Conservation (phyloP, 2,329 filamentous ascomycete genomes). For the Arachnomyces sp. region DNA sequence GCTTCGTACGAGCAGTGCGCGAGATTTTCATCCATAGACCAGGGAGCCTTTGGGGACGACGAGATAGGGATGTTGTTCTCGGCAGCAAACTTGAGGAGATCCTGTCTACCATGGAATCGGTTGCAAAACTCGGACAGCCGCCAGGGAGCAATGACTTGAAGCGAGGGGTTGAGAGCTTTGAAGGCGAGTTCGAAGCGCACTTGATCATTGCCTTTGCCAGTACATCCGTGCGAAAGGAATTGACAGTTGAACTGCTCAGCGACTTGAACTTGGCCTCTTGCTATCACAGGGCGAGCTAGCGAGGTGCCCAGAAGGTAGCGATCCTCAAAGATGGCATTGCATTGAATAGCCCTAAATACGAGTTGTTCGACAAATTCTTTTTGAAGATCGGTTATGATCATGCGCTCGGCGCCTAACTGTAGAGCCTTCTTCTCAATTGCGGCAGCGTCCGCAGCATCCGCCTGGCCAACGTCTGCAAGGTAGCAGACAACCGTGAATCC, state of each 20-base stretch:
- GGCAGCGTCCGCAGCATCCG: no score
- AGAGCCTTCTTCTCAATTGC: no score
- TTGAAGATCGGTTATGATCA: no score
- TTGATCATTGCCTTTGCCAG: constrained; percentile 60
- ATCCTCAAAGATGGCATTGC: constrained; percentile 9
- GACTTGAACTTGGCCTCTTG: constrained; percentile 57
- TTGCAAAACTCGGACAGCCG: constrained; percentile 62
- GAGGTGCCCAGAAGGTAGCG: constrained; percentile 45
- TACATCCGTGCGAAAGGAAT: constrained; percentile 46
- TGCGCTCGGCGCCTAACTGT: no score
- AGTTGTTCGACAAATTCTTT: no score
- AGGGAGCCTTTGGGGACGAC: constrained; percentile 62
- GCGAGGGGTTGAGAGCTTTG: constrained; percentile 55
- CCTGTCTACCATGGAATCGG: constrained; percentile 62
- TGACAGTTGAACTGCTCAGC: constrained; percentile 34
- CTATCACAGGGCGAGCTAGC: constrained; percentile 64
- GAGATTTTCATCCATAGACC: constrained; percentile 61
- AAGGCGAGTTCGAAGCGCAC: no score
- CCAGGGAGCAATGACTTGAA: constrained; percentile 72
- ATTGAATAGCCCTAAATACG: no score
- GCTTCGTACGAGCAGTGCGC: constrained; percentile 62
- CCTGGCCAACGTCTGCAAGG: no score
- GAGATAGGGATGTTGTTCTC: constrained; percentile 63
- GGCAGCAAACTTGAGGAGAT: constrained; percentile 64
- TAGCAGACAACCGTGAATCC: no score